A percentile compares a stretch with the other conserved stretches of the same genome.
Conservation (phyloP, 352 stramenopile genomes). For the Poterioochromonas sp. region DNA sequence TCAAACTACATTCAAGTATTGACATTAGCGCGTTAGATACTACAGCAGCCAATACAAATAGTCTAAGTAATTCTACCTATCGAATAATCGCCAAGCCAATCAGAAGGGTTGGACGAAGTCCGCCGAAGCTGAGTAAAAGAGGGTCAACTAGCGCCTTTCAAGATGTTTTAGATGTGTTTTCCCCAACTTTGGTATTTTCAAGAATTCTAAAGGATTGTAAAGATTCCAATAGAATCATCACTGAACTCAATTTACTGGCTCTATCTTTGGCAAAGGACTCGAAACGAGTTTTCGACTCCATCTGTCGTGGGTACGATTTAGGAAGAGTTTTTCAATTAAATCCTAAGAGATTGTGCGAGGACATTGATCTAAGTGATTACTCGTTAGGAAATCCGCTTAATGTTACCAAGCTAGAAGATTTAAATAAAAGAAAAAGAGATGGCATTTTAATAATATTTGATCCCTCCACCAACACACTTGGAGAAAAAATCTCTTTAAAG, state of each 20-base stretch:
- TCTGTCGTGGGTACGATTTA: not conserved
- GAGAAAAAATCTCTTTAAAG: not conserved
- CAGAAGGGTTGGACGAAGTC: not conserved
- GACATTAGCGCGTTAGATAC: not conserved
- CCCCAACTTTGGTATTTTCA: not conserved
- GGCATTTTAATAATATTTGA: constrained; percentile 12
- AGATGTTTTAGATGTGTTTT: not conserved
- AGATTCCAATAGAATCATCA: not conserved
- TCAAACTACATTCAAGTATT: not conserved
- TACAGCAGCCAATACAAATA: not conserved
- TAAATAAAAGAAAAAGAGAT: not conserved
- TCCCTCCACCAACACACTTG: not conserved
- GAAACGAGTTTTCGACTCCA: not conserved
- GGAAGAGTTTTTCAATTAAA: not conserved
- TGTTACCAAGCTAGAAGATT: not conserved
- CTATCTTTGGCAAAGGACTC: not conserved
- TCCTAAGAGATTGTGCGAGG: not conserved
- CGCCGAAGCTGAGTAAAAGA: not conserved
- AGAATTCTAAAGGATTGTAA: not conserved
- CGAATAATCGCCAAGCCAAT: not conserved
- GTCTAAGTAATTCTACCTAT: not conserved
- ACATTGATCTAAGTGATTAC: constrained; percentile 1
- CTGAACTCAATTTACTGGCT: not conserved
- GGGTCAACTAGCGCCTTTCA: not conserved
- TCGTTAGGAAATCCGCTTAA: not conserved